Conservation (phyloP, 1,284 basidiomycete genomes). For the Singerocomus inundabilis region DNA sequence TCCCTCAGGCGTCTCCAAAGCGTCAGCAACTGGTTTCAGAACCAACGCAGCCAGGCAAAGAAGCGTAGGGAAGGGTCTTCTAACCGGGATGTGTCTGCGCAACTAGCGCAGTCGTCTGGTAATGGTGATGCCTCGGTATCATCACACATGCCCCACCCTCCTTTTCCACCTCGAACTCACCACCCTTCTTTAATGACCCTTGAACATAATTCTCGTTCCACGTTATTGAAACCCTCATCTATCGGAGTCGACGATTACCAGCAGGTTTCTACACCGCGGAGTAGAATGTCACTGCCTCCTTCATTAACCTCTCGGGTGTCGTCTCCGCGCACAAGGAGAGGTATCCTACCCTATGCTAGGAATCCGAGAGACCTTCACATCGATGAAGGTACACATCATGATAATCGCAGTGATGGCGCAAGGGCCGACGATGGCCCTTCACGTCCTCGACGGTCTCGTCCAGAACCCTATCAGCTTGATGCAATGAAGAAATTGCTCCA, state of each 20-base stretch:
- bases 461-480: slow-evolving; percentile 72
- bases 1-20: slow-evolving; percentile 65
- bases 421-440: slow-evolving; percentile 33
- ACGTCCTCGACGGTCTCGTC: slow-evolving; percentile 65
- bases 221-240: slow-evolving; percentile 30
- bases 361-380: slow-evolving; percentile 28
- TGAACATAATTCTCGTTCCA: slow-evolving; percentile 20
- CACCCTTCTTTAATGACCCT: slow-evolving; percentile 35
- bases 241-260: slow-evolving; percentile 24
- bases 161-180: slow-evolving; percentile 46
- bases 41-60: slow-evolving; percentile 69
- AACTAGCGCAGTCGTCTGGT: slow-evolving; percentile 21
- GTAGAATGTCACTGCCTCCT: slow-evolving; percentile 33
- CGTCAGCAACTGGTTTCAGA: slow-evolving; percentile 82
- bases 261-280: slow-evolving; percentile 29
- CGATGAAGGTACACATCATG: slow-evolving; percentile 35
- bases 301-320: slow-evolving; percentile 28
- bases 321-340: slow-evolving; percentile 43
- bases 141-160: slow-evolving; percentile 22
- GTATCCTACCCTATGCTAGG: slow-evolving; percentile 44
- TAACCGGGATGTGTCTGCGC: slow-evolving; percentile 19
- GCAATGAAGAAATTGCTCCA: slow-evolving; percentile 67
- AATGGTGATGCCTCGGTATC: slow-evolving; percentile 3
- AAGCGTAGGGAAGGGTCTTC: slow-evolving; percentile 57
- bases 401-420: slow-evolving; percentile 21